Conservation (phyloP, 179 eudicot species). For the Beta macrorhiza region DNA sequence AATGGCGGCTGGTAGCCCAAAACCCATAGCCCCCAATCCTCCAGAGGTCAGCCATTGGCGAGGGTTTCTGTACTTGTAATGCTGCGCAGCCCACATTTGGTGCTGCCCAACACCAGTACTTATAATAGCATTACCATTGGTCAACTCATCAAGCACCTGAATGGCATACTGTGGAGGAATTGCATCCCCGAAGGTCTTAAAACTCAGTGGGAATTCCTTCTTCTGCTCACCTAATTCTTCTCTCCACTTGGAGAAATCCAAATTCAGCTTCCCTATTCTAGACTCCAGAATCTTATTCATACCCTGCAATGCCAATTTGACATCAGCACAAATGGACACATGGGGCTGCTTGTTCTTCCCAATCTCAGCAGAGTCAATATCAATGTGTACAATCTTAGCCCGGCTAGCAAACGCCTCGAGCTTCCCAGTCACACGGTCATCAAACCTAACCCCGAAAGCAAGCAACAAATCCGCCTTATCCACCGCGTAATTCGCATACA, state of each 20-base stretch:
- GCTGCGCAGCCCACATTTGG: constrained; percentile 99
- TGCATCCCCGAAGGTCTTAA: constrained; percentile 84
- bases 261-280: constrained; percentile 26
- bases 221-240: constrained; percentile 60
- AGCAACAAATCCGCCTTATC: constrained; percentile 85
- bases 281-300: constrained; percentile 55
- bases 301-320: constrained; percentile 62
- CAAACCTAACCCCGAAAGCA: constrained; percentile 92
- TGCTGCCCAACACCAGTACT: constrained; percentile 93
- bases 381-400: constrained; percentile 92
- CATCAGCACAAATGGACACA: constrained; percentile 70
- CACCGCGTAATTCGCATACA: constrained; percentile 84
- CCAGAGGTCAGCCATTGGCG: constrained; percentile 90
- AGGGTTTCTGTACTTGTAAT: constrained; percentile 68
- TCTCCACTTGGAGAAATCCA: constrained; percentile 69
- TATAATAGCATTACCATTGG: constrained; percentile 69
- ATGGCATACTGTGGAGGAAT: constrained; percentile 93
- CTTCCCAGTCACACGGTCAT: constrained; percentile 93
- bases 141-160: constrained; percentile 82
- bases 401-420: constrained; percentile 92
- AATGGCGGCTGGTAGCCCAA: constrained; percentile 94
- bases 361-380: constrained; percentile 88
- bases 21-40: constrained; percentile 95
- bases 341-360: constrained; percentile 94
- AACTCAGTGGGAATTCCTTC: constrained; percentile 51